Evolutionary conservation across 192 early-diverging fungal genomes (phyloP).

Genomic region (Umbelopsis ramanniana): DNA sequence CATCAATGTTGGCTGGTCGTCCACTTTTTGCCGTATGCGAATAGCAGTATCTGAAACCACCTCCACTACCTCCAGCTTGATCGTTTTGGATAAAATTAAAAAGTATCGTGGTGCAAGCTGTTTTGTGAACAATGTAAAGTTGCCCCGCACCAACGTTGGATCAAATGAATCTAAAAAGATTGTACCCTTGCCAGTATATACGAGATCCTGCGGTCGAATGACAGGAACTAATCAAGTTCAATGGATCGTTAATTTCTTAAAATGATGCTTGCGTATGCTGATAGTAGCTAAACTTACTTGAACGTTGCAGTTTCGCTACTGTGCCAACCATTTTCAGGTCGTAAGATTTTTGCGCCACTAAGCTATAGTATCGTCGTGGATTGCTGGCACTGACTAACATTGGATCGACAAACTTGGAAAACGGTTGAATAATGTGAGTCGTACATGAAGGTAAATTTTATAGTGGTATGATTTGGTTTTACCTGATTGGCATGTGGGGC

Average conservation of each 20-base stretch:
- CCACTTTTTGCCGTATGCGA: constrained; percentile 66
- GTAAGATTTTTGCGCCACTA: constrained; percentile 39
- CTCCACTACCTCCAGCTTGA: constrained; percentile 66
- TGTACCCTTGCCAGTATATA: constrained; percentile 67
- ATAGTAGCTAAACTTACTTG: constrained; percentile 26
- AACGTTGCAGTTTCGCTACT: constrained; percentile 33
- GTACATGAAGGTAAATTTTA: neutral
- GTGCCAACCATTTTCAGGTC: constrained; percentile 32
- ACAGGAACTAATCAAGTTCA: constrained; percentile 77
- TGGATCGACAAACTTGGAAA: constrained; percentile 32
- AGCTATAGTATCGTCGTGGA: constrained; percentile 26
- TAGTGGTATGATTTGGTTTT: constrained; percentile 9
- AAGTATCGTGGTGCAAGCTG: constrained; percentile 67
- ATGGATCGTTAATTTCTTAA: neutral
- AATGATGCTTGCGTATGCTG: too few species aligned
- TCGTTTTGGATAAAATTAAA: constrained; percentile 59
- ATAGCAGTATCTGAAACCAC: constrained; percentile 78
- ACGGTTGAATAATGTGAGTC: neutral
- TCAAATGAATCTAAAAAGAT: constrained; percentile 70
- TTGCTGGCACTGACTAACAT: constrained; percentile 32
- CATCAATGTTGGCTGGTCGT: constrained; percentile 62
- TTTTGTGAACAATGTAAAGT: constrained; percentile 71
- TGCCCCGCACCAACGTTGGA: constrained; percentile 68
- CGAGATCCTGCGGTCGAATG: constrained; percentile 89
- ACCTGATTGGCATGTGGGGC: constrained; percentile 80